These are phyloP conservation scores for Umbelopsis sp. DNA, from an alignment of 192 early-diverging fungal species.

Conservation along the genomic window DNA sequence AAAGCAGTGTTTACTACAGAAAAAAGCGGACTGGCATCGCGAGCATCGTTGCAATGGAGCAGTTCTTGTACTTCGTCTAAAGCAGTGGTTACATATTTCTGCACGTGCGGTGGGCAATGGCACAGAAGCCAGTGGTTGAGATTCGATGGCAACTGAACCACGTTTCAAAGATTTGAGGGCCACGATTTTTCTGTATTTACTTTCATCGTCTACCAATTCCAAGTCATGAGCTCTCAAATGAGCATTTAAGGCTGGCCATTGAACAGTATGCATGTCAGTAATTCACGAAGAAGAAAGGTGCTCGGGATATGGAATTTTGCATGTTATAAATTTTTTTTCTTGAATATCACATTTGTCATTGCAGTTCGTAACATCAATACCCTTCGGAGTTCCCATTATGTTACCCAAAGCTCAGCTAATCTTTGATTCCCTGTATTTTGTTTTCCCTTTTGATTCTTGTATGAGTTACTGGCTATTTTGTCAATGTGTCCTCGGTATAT, in stretches of 20 bases:
- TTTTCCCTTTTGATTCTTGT: too few relatives aligned
- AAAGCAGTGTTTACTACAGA: conserved; percentile 37
- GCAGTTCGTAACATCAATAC: too few relatives aligned
- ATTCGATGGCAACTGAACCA: conserved; percentile 41
- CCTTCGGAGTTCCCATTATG: too few relatives aligned
- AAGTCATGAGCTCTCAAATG: conserved; percentile 3
- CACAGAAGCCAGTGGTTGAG: conserved; percentile 36
- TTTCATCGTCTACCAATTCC: neutral
- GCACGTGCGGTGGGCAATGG: conserved; percentile 34
- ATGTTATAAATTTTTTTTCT: neutral
- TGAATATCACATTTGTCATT: neutral
- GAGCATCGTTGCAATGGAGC: conserved; percentile 35
- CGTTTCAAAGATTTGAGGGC: conserved; percentile 29
- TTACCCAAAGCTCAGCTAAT: too few relatives aligned
- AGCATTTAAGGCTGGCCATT: conserved; percentile 6
- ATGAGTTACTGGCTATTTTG: too few relatives aligned
- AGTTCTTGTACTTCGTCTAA: conserved; percentile 24
- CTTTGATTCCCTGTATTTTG: too few relatives aligned
- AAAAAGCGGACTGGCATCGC: conserved; percentile 34
- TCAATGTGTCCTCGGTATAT: too few relatives aligned
- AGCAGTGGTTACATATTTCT: conserved; percentile 33
- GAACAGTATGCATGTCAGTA: conserved; percentile 1
- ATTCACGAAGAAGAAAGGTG: neutral
- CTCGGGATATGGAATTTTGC: neutral
- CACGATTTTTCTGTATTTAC: conserved; percentile 27